Evolutionary conservation across 768 basidiomycete species (phyloP).

Genomic region (Russula compacta): DNA sequence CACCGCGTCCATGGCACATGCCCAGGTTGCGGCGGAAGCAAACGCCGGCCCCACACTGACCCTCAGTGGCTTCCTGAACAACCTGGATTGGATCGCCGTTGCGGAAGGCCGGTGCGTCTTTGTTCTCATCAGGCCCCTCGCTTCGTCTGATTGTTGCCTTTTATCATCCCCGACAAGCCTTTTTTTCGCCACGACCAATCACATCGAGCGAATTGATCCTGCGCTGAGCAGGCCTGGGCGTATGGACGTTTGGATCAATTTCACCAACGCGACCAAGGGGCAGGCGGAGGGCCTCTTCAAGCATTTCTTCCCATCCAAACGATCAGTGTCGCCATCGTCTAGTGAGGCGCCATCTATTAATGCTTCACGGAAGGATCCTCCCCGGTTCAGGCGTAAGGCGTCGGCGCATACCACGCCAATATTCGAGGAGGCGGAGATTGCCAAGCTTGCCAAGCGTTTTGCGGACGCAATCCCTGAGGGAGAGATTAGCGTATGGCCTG

Average conservation of each 20-base stretch:
- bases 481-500: constrained; percentile 65
- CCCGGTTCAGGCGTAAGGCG: constrained; percentile 62
- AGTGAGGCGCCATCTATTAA: constrained; percentile 25
- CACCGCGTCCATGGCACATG: constrained; percentile 54
- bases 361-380: constrained; percentile 52
- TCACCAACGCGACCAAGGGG: constrained; percentile 85
- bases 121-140: not conserved
- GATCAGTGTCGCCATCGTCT: constrained; percentile 13
- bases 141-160: not conserved
- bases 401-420: constrained; percentile 47
- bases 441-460: constrained; percentile 70
- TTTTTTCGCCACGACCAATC: constrained; percentile 87
- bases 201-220: constrained; percentile 86
- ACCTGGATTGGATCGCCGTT: constrained; percentile 76
- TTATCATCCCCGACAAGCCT: constrained; percentile 40
- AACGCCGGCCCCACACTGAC: constrained; percentile 75
- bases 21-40: constrained; percentile 30
- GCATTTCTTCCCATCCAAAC: constrained; percentile 76
- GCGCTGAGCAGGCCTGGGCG: constrained; percentile 85
- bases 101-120: constrained; percentile 69
- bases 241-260: constrained; percentile 93
- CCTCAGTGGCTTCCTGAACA: constrained; percentile 77
- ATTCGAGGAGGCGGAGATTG: constrained; percentile 66
- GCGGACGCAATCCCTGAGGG: constrained; percentile 78
- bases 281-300: constrained; percentile 90